phyloP scores from a whole-genome alignment of 2,329 filamentous ascomycete genomes.

The Neofusicoccum laricinum region DNA sequence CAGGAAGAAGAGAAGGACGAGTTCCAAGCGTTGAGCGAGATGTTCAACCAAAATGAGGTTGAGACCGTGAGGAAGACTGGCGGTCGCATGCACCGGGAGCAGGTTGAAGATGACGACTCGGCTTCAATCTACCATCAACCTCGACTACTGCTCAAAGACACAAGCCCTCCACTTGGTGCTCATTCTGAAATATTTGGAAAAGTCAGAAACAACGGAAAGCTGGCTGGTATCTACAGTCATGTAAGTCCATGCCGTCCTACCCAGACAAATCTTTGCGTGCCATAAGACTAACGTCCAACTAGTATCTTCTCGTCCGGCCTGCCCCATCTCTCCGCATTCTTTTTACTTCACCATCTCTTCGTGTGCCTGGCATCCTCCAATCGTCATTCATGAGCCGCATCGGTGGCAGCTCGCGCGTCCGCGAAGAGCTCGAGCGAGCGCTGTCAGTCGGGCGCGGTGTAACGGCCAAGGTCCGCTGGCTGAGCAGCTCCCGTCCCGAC shows the following conservation, averaged over 20 bases:
- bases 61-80: constrained; percentile 62
- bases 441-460: constrained; percentile 67
- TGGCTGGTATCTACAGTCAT: constrained; percentile 50
- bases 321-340: constrained; percentile 49
- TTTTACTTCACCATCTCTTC: constrained; percentile 49
- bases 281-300: constrained; percentile 10
- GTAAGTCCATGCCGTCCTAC: constrained; percentile 38
- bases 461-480: constrained; percentile 72
- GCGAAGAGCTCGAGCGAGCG: constrained; percentile 55
- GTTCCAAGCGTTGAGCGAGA: constrained; percentile 64
- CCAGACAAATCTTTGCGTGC: background rate
- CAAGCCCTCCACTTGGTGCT: constrained; percentile 24
- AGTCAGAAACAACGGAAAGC: constrained; percentile 36
- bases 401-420: constrained; percentile 50
- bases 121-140: constrained; percentile 35
- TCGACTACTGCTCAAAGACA: constrained; percentile 49
- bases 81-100: constrained; percentile 60
- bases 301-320: constrained; percentile 50
- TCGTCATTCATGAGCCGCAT: constrained; percentile 49
- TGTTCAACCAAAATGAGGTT: constrained; percentile 67
- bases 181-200: constrained; percentile 20
- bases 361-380: constrained; percentile 49
- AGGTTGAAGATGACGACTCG: constrained; percentile 23
- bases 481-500: constrained; percentile 40
- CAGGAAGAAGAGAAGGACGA: constrained; percentile 52